Base-by-base conservation (phyloP, 306 rosid species). In the Cicer yamashitae region DNA sequence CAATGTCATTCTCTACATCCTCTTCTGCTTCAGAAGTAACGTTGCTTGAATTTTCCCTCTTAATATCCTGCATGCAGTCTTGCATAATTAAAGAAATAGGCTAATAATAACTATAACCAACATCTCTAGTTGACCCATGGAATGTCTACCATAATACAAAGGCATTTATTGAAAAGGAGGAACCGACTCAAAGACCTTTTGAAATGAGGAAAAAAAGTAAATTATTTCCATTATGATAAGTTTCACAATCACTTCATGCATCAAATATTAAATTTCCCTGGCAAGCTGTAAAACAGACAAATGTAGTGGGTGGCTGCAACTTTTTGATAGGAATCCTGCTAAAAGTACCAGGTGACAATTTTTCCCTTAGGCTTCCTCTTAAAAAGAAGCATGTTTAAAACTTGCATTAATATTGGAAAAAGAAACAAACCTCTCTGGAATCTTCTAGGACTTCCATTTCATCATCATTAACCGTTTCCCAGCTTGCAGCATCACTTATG, bases 391-490 rank as follows among this genome's bases (percentile, higher is more conserved):
- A 64, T 44, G 43, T 71, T 67, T 5, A 65, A 62, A 73, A 59
- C 50, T 12, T 70, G 38, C 70, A 57, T 48, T 59, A 65, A 56
- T 69, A 53, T 41, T 67, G 67, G 20, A 71, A 73, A 82, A 70
- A 71, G 77, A 85, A 86, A 80, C 79, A 80, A 80, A 89, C 99
- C 97, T 90, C 91, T 76, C 73, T 75, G 43, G 90, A 83, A 76
- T 83, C 85, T 71, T 84, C 89, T 62, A 47, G 65, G 66, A 79
- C 82, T 82, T 87, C 86, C 90, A 80, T 86, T 85, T 86, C 97
- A 47, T 90, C 93, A 75, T 92, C 96, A 72, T 88, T 71, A 62
- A 96, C 96, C 15, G 99, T 96, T 92, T 96, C 99, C 99, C 99
- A 96, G 83, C 98, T 92, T 50, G 96, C 98, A 83, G 93, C 96